These are phyloP conservation scores for Puccinellia tenuiflora DNA, from an alignment of 176 grass and related monocot genomes.

Conservation along the genomic window DNA sequence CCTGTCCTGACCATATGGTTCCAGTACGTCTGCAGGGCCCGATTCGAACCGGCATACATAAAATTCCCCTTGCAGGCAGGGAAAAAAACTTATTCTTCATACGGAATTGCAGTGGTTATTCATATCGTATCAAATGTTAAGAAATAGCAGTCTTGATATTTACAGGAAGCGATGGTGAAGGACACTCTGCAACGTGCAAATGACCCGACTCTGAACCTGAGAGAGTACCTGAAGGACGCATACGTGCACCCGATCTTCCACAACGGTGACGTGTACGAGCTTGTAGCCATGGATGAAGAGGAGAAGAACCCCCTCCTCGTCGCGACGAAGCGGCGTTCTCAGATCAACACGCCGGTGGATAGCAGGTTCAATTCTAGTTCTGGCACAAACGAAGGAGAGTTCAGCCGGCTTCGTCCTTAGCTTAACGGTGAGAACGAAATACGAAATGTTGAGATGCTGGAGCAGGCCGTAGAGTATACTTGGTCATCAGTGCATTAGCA, in stretches of 20 bases:
- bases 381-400: slow-evolving; percentile 44
- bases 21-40: slow-evolving; percentile 66
- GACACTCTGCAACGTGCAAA: slow-evolving; percentile 75
- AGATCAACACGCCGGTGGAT: slow-evolving; percentile 46
- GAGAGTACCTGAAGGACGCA: slow-evolving; percentile 69
- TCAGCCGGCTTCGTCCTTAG: slow-evolving; percentile 17
- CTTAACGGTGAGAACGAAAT: slow-evolving; percentile 18
- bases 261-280: slow-evolving; percentile 23
- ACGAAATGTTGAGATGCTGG: neutral
- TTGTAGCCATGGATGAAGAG: slow-evolving; percentile 43
- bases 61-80: slow-evolving; percentile 79
- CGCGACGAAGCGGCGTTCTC: slow-evolving; percentile 48
- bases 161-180: slow-evolving; percentile 96
- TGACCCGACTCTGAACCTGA: slow-evolving; percentile 76
- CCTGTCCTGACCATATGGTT: slow-evolving; percentile 86
- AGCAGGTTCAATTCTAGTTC: slow-evolving; percentile 64
- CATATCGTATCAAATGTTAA: neutral
- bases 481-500: neutral
- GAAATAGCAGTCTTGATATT: neutral
- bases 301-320: slow-evolving; percentile 65
- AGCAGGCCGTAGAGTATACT: neutral
- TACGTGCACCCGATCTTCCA: slow-evolving; percentile 85
- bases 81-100: neutral
- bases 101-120: neutral
- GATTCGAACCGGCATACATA: slow-evolving; percentile 85